Evolutionary conservation across 345 rosid genomes (phyloP).

Genomic region (Populus alba): DNA sequence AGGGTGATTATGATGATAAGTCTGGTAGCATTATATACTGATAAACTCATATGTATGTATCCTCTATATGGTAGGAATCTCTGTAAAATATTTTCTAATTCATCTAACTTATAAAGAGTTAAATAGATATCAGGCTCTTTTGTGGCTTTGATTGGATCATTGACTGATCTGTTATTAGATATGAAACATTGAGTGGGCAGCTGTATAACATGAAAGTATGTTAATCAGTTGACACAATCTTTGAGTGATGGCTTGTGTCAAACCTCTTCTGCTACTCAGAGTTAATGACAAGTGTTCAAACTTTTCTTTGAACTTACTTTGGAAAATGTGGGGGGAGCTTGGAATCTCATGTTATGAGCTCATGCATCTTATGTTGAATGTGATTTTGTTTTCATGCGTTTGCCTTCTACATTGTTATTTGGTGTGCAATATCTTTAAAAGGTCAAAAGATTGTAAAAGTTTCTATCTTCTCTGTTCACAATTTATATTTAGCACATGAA

Average conservation of each 20-base stretch:
- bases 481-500: background rate
- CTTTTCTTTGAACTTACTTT: background rate
- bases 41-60: background rate
- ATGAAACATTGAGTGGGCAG: background rate
- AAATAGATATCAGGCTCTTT: background rate
- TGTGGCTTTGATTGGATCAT: background rate
- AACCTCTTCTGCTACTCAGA: too few species aligned
- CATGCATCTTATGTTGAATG: background rate
- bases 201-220: too few species aligned
- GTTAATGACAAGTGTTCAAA: too few species aligned
- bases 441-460: background rate
- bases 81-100: background rate
- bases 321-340: background rate
- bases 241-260: background rate
- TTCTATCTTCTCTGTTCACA: background rate
- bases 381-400: background rate
- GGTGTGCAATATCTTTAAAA: background rate
- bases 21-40: background rate
- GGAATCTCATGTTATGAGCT: background rate
- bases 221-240: too few species aligned
- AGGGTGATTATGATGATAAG: too few species aligned
- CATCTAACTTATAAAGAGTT: background rate
- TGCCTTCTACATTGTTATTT: background rate
- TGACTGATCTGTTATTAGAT: background rate
- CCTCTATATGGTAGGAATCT: background rate